These are phyloP conservation scores for Isabelozyma pseudorhagii DNA, from an alignment of 805 yeast species.

Conservation along the genomic window DNA sequence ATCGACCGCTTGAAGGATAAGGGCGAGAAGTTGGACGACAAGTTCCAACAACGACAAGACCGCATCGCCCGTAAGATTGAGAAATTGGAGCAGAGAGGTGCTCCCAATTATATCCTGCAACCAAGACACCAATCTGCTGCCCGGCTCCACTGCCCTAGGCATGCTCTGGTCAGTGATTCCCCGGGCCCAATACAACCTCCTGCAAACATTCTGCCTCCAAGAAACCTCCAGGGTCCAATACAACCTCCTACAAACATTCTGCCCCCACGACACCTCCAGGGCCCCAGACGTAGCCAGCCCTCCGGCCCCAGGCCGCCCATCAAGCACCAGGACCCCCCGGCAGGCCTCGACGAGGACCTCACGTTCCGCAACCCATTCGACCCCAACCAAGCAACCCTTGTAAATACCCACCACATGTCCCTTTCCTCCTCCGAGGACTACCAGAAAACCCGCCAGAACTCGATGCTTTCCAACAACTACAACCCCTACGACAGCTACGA, in stretches of 20 bases:
- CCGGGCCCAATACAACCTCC: no score
- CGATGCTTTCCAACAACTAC: neutral
- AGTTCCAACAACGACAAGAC: neutral
- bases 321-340: no score
- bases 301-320: neutral
- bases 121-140: neutral
- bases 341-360: neutral
- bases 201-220: no score
- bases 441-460: neutral
- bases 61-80: no score
- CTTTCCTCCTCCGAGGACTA: neutral
- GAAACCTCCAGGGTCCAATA: no score
- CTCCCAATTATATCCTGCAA: neutral
- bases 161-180: no score
- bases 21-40: neutral
- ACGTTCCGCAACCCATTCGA: constrained; percentile 16
- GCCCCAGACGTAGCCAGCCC: neutral
- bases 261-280: neutral
- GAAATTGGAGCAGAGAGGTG: no score
- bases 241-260: neutral
- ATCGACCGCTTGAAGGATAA: neutral
- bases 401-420: constrained; percentile 1
- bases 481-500: neutral
- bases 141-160: neutral
- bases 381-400: constrained; percentile 6